Conservation (phyloP, 2,329 filamentous ascomycete species). For the Simplicillium aogashimaense region DNA sequence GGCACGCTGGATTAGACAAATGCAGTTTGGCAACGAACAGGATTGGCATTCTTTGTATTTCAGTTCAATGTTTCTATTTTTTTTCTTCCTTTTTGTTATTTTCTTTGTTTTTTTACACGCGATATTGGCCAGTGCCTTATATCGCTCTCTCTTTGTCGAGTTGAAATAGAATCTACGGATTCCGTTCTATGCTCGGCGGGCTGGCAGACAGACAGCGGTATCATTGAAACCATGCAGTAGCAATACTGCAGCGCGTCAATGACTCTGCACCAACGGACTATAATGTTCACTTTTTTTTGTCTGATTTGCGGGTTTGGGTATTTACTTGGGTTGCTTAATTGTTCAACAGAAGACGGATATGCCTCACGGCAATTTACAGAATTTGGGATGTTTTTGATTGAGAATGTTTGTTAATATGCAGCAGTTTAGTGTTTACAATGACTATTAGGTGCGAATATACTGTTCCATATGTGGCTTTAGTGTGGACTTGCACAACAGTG, state of each 20-base stretch:
- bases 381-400: constrained; percentile 7
- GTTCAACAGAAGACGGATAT: constrained; percentile 23
- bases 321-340: not conserved
- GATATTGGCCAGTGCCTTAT: too few species aligned
- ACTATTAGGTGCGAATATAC: too few species aligned
- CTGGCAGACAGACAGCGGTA: too few species aligned
- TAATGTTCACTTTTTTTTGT: constrained; percentile 10
- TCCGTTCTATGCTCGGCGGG: too few species aligned
- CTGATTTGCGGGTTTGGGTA: constrained; percentile 1
- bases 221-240: too few species aligned
- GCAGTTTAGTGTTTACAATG: not conserved
- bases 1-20: constrained; percentile 6
- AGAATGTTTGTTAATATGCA: constrained; percentile 1
- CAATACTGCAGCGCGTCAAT: too few species aligned
- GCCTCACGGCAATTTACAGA: constrained; percentile 23
- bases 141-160: too few species aligned
- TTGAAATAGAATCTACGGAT: too few species aligned
- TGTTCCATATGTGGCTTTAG: too few species aligned
- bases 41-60: constrained; percentile 6
- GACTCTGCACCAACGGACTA: too few species aligned
- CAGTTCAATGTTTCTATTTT: constrained; percentile 3
- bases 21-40: constrained; percentile 22
- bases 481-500: too few species aligned
- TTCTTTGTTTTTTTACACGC: constrained; percentile 3
- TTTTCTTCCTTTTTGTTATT: constrained; percentile 4